Conservation (phyloP, 345 rosid genomes). For the Linum trigynum region DNA sequence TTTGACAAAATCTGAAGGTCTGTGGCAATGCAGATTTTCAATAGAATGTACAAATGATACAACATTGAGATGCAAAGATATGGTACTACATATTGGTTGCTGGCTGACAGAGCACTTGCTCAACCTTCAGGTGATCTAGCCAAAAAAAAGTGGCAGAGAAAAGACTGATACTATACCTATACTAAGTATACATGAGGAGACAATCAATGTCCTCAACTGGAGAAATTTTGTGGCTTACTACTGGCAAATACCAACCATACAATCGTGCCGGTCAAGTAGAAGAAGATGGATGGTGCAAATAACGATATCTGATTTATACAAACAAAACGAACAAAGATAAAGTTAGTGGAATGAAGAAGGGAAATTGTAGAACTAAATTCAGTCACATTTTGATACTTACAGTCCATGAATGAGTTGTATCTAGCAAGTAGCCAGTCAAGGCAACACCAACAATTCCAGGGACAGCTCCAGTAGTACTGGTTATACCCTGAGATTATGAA, state of each 20-base stretch:
- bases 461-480: constrained; percentile 83
- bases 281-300: constrained; percentile 84
- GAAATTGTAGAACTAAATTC: background rate
- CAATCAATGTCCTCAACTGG: constrained; percentile 24
- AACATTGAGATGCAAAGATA: background rate
- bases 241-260: constrained; percentile 87
- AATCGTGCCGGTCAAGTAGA: constrained; percentile 79
- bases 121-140: constrained; percentile 3
- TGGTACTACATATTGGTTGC: constrained; percentile 4
- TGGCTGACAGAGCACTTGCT: constrained; percentile 6
- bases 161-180: background rate
- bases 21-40: background rate
- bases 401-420: constrained; percentile 91
- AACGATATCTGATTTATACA: constrained; percentile 47
- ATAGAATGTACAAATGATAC: background rate
- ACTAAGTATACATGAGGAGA: constrained; percentile 5
- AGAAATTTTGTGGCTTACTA: constrained; percentile 74
- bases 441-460: constrained; percentile 92
- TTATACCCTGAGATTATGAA: constrained; percentile 49
- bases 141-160: constrained; percentile 2
- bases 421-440: constrained; percentile 84
- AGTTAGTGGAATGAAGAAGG: background rate
- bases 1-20: background rate
- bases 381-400: constrained; percentile 39
- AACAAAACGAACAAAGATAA: background rate